These are phyloP conservation scores for Coriaria nepalensis DNA, from an alignment of 306 rosid genomes.

Conservation along the genomic window DNA sequence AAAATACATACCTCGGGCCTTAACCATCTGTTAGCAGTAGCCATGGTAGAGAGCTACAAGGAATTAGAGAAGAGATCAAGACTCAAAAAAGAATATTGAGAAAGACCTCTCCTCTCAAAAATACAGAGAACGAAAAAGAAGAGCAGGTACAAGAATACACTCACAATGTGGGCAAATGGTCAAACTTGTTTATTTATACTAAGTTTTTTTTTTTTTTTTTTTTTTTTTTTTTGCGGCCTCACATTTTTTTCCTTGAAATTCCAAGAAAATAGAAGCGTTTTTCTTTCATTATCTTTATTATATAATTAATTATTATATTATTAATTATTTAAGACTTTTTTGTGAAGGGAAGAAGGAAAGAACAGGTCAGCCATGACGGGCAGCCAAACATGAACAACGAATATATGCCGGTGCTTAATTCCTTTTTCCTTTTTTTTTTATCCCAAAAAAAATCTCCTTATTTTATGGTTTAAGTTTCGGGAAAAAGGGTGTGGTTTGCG, in stretches of 20 bases:
- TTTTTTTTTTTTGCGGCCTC: neutral
- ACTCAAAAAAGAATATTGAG: neutral
- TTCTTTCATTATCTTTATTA: too few species aligned
- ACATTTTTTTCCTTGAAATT: slow-evolving; percentile 2
- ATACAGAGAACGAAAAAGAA: slow-evolving; percentile 3
- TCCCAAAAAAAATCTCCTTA: too few species aligned
- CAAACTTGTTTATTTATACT: neutral
- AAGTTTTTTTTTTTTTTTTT: neutral
- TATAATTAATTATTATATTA: too few species aligned
- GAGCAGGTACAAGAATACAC: neutral
- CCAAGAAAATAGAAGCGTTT: slow-evolving; percentile 1
- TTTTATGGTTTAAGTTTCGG: too few species aligned
- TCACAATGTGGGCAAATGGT: neutral
- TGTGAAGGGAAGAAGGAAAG: slow-evolving; percentile 10
- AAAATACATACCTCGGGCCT: slow-evolving; percentile 59
- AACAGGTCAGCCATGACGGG: slow-evolving; percentile 17
- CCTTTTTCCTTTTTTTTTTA: too few species aligned
- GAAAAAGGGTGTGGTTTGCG: too few species aligned
- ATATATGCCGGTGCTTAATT: too few species aligned
- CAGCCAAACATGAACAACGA: too few species aligned
- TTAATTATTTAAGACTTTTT: too few species aligned
- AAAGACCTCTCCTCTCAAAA: slow-evolving; percentile 11
- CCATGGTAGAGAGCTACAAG: slow-evolving; percentile 19
- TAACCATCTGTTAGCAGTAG: slow-evolving; percentile 50
- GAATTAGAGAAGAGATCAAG: slow-evolving; percentile 5